A percentile compares a stretch with the other conserved stretches of the same genome.
These are phyloP conservation scores for Borovskyia barvae DNA, from an alignment of 208 protist genomes.

Conservation along the genomic window DNA sequence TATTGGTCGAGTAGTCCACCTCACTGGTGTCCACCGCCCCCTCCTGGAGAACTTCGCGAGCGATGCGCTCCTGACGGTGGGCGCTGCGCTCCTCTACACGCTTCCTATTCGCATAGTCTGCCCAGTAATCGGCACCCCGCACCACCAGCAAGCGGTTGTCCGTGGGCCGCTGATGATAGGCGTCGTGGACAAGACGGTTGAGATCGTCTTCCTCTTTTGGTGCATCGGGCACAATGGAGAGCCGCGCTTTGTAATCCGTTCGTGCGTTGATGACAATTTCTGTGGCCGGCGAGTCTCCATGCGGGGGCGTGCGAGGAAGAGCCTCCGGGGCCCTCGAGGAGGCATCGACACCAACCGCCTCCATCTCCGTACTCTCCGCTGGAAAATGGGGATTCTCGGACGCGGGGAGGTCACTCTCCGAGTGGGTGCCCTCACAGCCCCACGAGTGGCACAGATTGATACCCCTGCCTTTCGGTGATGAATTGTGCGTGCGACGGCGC, in stretches of 20 bases:
- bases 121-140: slow-evolving; percentile 78
- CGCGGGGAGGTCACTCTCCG: slow-evolving; percentile 25
- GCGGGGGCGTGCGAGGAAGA: no score
- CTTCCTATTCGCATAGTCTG: slow-evolving; percentile 33
- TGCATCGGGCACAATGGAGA: slow-evolving; percentile 5
- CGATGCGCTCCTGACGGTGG: slow-evolving; percentile 35
- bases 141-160: slow-evolving; percentile 45
- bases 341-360: neutral
- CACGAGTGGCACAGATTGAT: slow-evolving; percentile 11
- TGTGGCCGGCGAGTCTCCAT: no score
- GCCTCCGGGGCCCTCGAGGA: no score
- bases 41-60: slow-evolving; percentile 57
- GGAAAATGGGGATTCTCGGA: slow-evolving; percentile 74
- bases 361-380: neutral
- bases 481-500: neutral
- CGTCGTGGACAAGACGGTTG: slow-evolving; percentile 49
- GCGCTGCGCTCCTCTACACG: slow-evolving; percentile 43
- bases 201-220: slow-evolving; percentile 12
- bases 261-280: slow-evolving; percentile 43
- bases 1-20: slow-evolving; percentile 61
- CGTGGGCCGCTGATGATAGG: slow-evolving; percentile 59
- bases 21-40: slow-evolving; percentile 76
- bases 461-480: neutral
- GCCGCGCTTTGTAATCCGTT: slow-evolving; percentile 34
- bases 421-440: neutral